phyloP scores from a whole-genome alignment of 805 yeast species.

The Sugiyamaella smithiae region DNA sequence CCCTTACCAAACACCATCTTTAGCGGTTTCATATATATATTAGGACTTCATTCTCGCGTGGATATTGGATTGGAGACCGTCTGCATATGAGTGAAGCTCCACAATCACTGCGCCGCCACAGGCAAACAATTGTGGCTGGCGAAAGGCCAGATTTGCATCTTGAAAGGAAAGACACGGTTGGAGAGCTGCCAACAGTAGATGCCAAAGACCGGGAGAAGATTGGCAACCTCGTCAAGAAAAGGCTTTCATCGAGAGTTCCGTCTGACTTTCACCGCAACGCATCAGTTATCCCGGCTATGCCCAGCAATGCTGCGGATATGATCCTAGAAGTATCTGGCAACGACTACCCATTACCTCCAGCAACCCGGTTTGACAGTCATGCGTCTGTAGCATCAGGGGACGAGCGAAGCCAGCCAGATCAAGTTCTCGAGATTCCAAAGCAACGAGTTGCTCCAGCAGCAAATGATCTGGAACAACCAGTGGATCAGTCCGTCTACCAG shows the following conservation, averaged over 20 bases:
- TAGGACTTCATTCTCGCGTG: no score
- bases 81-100: conserved; percentile 16
- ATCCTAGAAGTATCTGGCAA: conserved; percentile 36
- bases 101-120: conserved; percentile 29
- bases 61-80: not conserved
- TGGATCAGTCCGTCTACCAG: conserved; percentile 1
- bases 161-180: conserved; percentile 17
- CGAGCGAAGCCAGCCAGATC: not conserved
- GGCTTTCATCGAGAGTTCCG: conserved; percentile 26
- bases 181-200: conserved; percentile 25
- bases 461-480: not conserved
- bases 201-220: conserved; percentile 27
- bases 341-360: conserved; percentile 13
- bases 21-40: not conserved
- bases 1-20: not conserved
- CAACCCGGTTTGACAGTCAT: not conserved
- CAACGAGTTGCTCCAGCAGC: not conserved
- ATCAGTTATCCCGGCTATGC: conserved; percentile 74
- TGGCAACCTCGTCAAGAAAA: conserved; percentile 28
- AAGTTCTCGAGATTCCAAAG: not conserved
- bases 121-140: conserved; percentile 26
- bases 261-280: conserved; percentile 63
- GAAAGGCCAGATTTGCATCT: conserved; percentile 16
- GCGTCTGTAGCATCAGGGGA: conserved; percentile 1
- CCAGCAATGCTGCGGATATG: conserved; percentile 63